A percentile compares a stretch with the other conserved stretches of the same genome.
These are phyloP conservation scores for Chrysophaeum taylorii DNA, from an alignment of 352 stramenopile species.

Conservation along the genomic window DNA sequence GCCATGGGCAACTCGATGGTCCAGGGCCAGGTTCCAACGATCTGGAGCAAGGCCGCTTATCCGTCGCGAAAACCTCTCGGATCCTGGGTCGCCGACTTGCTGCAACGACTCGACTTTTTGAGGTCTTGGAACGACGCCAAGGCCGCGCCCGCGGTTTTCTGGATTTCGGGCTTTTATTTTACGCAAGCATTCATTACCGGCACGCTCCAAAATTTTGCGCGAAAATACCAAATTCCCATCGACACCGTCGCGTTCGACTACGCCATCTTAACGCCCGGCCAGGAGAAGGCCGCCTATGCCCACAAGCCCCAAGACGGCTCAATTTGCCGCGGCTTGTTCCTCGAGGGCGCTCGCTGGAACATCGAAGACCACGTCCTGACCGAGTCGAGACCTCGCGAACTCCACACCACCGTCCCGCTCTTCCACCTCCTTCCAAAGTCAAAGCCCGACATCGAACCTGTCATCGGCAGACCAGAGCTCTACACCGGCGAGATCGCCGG, in stretches of 20 bases:
- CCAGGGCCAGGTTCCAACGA: conserved; percentile 58
- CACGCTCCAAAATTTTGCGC: conserved; percentile 79
- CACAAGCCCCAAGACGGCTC: conserved; percentile 65
- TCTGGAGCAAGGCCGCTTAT: conserved; percentile 70
- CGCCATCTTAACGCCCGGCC: conserved; percentile 49
- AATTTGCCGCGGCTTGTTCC: conserved; percentile 72
- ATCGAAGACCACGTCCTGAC: conserved; percentile 49
- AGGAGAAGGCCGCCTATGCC: conserved; percentile 29
- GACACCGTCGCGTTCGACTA: conserved; percentile 73
- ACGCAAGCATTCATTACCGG: conserved; percentile 84
- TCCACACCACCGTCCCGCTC: conserved; percentile 70
- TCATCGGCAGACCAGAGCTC: conserved; percentile 48
- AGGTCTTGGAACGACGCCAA: conserved; percentile 64
- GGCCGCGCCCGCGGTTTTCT: conserved; percentile 66
- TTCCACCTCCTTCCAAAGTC: conserved; percentile 59
- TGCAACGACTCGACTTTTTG: conserved; percentile 58
- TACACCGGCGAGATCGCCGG: conserved; percentile 64
- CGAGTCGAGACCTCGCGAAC: conserved; percentile 64
- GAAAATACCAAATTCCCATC: conserved; percentile 72
- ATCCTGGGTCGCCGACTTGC: conserved; percentile 76
- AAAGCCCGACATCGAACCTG: conserved; percentile 65
- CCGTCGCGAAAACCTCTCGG: conserved; percentile 78
- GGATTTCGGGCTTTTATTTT: conserved; percentile 86
- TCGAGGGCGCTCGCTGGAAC: conserved; percentile 76
- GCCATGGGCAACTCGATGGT: conserved; percentile 83